A percentile compares a stretch with the other conserved stretches of the same genome.
These are phyloP conservation scores for Populus hybrid DNA, from an alignment of 441 rosid genomes.

Conservation along the genomic window DNA sequence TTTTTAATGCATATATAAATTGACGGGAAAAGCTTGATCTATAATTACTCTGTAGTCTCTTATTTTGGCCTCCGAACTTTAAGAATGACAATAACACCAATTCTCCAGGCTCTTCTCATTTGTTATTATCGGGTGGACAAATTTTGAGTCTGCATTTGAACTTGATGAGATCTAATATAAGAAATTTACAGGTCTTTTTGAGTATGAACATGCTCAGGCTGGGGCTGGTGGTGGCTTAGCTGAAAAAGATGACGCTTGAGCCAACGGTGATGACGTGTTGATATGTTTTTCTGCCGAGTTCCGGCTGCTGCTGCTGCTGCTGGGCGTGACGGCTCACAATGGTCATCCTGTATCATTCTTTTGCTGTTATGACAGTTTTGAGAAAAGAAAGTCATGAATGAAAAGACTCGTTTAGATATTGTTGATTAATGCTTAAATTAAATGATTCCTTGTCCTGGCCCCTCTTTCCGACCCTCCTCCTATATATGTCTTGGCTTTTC, in stretches of 20 bases:
- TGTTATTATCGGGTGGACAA: no score
- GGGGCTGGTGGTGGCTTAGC: slow-evolving; percentile 20
- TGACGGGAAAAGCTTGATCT: neutral
- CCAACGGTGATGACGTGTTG: neutral
- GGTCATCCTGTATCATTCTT: slow-evolving; percentile 12
- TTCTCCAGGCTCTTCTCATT: neutral
- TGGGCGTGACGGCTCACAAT: neutral
- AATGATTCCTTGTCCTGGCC: neutral
- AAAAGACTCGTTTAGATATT: neutral
- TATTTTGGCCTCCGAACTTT: neutral
- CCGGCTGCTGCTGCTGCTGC: neutral
- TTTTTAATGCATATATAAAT: neutral
- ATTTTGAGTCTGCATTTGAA: neutral
- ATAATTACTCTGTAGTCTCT: neutral
- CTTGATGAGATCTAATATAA: no score
- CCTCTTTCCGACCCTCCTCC: neutral
- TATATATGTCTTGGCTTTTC: neutral
- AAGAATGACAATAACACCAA: neutral
- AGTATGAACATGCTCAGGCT: slow-evolving; percentile 13
- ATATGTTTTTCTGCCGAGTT: neutral
- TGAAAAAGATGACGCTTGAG: slow-evolving; percentile 31
- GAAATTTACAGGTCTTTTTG: slow-evolving; percentile 14
- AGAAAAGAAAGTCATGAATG: neutral
- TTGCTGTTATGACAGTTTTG: slow-evolving; percentile 11
- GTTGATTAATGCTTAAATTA: neutral